Conservation (phyloP, 768 basidiomycete species). For the Boletus tylopilopsis region DNA sequence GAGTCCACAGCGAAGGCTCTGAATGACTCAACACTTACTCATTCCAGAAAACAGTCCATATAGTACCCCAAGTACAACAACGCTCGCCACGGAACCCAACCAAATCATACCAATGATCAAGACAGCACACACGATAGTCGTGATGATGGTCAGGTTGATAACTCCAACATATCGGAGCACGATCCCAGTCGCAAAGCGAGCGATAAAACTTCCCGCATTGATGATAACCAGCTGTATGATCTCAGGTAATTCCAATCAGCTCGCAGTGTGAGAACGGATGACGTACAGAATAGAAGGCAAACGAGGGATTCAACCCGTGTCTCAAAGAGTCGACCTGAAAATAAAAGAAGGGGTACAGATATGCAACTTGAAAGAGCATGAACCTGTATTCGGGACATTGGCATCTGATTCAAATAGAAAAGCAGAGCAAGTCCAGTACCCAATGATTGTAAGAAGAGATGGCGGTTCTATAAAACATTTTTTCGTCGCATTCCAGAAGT, state of each 20-base stretch:
- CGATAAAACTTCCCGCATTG: constrained; percentile 47
- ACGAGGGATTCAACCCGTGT: constrained; percentile 40
- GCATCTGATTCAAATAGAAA: neutral
- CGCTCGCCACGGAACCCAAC: constrained; percentile 35
- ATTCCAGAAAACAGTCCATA: constrained; percentile 50
- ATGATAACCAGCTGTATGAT: constrained; percentile 45
- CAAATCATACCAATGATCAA: constrained; percentile 46
- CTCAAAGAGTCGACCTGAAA: constrained; percentile 53
- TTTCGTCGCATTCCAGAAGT: constrained; percentile 16
- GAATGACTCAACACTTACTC: constrained; percentile 23
- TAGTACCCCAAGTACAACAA: constrained; percentile 39
- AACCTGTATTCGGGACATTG: constrained; percentile 10
- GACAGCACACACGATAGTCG: constrained; percentile 31
- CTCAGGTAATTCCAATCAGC: constrained; percentile 1
- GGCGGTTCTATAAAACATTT: constrained; percentile 24
- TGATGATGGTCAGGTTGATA: constrained; percentile 40
- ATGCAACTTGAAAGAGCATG: constrained; percentile 33
- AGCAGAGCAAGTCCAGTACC: constrained; percentile 4
- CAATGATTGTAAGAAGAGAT: constrained; percentile 24
- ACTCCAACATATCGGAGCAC: constrained; percentile 40
- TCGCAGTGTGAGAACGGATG: neutral
- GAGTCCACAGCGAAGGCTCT: neutral
- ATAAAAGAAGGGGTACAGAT: constrained; percentile 54
- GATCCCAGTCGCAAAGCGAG: constrained; percentile 41
- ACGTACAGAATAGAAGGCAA: constrained; percentile 55